Percentiles rank a stretch among this genome's conserved stretches.
Evolutionary conservation across 1,284 basidiomycete species (phyloP).

Genomic region (Cryptococcus neoformans): DNA sequence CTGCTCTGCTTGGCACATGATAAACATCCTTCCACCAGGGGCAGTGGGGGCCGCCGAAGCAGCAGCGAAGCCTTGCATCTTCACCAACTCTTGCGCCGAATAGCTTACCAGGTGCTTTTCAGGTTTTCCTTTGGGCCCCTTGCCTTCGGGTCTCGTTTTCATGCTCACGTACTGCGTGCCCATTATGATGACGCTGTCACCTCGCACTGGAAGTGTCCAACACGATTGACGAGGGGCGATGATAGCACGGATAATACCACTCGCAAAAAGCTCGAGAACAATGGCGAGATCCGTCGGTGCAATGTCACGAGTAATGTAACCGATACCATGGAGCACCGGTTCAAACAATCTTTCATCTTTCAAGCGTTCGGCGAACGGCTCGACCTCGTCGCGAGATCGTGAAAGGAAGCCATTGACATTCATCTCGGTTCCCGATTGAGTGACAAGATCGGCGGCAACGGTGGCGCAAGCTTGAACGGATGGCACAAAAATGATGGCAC

Average conservation of each 20-base stretch:
- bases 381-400: conserved; percentile 59
- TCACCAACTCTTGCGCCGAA: conserved; percentile 71
- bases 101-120: conserved; percentile 78
- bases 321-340: conserved; percentile 82
- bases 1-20: conserved; percentile 84
- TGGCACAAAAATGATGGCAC: conserved; percentile 85
- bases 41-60: conserved; percentile 44
- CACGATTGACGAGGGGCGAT: conserved; percentile 77
- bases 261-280: conserved; percentile 77
- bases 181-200: conserved; percentile 80
- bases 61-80: conserved; percentile 82
- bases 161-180: conserved; percentile 80
- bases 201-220: conserved; percentile 80
- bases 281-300: conserved; percentile 67
- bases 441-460: conserved; percentile 81
- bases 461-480: conserved; percentile 74
- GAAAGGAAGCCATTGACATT: conserved; percentile 71
- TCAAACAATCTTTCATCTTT: conserved; percentile 66
- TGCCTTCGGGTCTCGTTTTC: conserved; percentile 1
- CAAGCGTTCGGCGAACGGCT: conserved; percentile 61
- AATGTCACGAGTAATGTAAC: conserved; percentile 77
- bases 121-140: conserved; percentile 24
- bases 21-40: conserved; percentile 63
- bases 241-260: conserved; percentile 77
- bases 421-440: conserved; percentile 75